Base-by-base conservation (phyloP, 768 basidiomycete species). In the Stropharia rugosoannulata region DNA sequence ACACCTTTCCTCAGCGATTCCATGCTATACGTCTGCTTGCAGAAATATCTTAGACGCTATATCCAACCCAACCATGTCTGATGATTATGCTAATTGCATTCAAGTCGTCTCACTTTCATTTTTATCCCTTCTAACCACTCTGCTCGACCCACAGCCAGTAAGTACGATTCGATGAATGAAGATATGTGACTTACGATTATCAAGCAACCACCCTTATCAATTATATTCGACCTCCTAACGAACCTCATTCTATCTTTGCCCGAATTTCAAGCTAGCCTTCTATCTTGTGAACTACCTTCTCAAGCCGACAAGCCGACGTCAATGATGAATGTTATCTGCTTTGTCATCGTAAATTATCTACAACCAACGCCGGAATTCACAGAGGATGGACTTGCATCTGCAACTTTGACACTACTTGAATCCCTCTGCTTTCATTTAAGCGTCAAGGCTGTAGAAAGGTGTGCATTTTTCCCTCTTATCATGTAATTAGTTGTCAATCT, bases 161-260 rank as follows among this genome's bases (percentile, higher is more conserved):
- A 64, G 80, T 66, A 19, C 46, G 43, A 45, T 39, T 44, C 48
- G 19, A 49, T 36, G 38, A 46, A 16, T 38, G n/a, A 32, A 22
- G 19, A 37, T 51, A 49, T 49, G 58, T 52, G 55, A 60, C 19
- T 56, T 62, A 46, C 64, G 7, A 45, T 47, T 54, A 54, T 18
- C 51, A 32, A 87, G 86, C 66, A 78, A 29, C 36, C 63, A 42
- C 72, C 77, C 15, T 63, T 88, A 35, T 69, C 76, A 3, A 78
- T 81, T 36, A 65, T 87, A 35, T 69, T 90, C 12, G 75, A 82
- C 63, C 67, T 90, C 42, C 59, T 87, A 41, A 70, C 73, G 9
- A 66, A 71, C 15, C 68, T 89, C 22, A 68, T 70, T 19, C 73
- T 78, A 46, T 72, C 75, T 15, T 61, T 86, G 45, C 84, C 87